Base-by-base conservation (phyloP, 305 asterid genomes). In the Galium porrigens region DNA sequence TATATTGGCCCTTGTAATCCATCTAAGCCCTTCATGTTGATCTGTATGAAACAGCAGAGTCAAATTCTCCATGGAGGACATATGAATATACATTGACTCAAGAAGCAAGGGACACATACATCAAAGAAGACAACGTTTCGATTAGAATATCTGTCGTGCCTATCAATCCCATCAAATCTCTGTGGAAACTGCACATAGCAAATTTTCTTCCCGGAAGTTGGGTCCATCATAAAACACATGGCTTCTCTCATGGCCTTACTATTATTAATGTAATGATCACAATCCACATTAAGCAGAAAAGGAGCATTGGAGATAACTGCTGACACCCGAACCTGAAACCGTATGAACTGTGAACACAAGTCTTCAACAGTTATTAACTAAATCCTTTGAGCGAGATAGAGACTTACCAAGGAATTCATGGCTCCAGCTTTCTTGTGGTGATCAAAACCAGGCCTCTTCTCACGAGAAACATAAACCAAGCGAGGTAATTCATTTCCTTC, bases 211-310 rank as follows among this genome's bases (percentile, higher is more conserved):
- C 96, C 96, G 7, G 82, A 81, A 36, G 79, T 86, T 62, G 96
- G 96, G 59, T 89, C 96, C 96, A 89, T 89, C 88, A 89, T 73
- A 83, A 89, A 83, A 72, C 96, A 89, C 96, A 89, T 89, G 42
- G 96, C 85, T 78, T 89, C 96, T 74, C 94, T 79, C 68, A 89
- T 68, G 10, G 94, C 96, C 79, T 85, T 89, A 84, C 94, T 78
- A 75, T 89, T 89, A 76, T 89, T 89, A 71, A 89, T 85, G 81
- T 89, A 89, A 77, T 89, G 96, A 74, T 89, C 95, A 63, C 96
- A 89, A 73, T 89, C 95, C 25, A 89, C 95, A 46, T 89, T 89
- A 30, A 89, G 82, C 67, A 87, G 77, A 79, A 72, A 89, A 57
- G 97, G 90, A 68, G 97, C 97, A 62, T 89, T 89, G 42, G 97